These are phyloP conservation scores for Lachancea meyersii DNA, from an alignment of 805 yeast genomes.

Conservation along the genomic window DNA sequence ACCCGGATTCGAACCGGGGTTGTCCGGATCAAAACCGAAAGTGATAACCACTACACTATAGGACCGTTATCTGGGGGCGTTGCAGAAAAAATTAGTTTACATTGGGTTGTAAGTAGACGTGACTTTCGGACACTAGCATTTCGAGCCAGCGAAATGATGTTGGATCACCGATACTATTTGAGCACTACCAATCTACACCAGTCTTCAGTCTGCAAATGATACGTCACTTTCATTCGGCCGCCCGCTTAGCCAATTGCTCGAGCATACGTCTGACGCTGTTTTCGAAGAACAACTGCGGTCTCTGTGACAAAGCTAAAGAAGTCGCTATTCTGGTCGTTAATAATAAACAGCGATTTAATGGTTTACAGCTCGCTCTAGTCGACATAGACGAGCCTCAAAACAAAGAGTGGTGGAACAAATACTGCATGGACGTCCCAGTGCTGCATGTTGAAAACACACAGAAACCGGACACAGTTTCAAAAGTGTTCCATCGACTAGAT, in stretches of 20 bases:
- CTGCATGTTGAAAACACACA: conserved; percentile 51
- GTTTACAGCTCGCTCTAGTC: conserved; percentile 36
- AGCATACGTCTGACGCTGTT: conserved; percentile 46
- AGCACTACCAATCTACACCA: background rate
- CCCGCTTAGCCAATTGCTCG: conserved; percentile 1
- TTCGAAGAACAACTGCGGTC: conserved; percentile 62
- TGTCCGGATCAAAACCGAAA: conserved; percentile 56
- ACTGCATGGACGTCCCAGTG: conserved; percentile 77
- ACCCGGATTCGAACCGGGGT: conserved; percentile 88
- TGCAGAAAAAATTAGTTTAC: no score
- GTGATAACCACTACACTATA: conserved; percentile 59
- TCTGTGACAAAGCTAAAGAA: conserved; percentile 59
- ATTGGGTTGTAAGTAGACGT: no score
- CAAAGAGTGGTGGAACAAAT: conserved; percentile 60
- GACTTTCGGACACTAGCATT: no score
- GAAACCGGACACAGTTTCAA: conserved; percentile 41
- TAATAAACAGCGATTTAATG: conserved; percentile 25
- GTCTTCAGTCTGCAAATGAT: background rate
- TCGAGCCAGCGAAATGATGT: no score
- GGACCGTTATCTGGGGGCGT: conserved; percentile 31
- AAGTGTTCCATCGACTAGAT: conserved; percentile 63
- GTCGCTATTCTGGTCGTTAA: conserved; percentile 39
- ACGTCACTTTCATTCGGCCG: conserved; percentile 1
- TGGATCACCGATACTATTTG: no score
- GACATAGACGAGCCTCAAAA: conserved; percentile 59